Conservation (phyloP, 495 filamentous ascomycete species). For the Penicillium atrosanguineum region DNA sequence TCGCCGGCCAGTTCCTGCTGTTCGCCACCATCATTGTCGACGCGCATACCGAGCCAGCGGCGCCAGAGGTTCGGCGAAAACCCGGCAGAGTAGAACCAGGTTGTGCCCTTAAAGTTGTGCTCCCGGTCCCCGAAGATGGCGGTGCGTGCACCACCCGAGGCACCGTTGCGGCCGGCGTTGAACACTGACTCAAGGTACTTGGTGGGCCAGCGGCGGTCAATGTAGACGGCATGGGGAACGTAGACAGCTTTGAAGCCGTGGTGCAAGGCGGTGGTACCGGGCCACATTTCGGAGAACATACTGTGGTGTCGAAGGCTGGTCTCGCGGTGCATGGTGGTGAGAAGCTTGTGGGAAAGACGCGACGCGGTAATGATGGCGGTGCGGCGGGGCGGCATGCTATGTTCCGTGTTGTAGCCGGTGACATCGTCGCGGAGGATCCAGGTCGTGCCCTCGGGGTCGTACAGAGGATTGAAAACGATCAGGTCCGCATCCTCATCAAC, state of each 20-base stretch:
- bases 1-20: constrained; percentile 73
- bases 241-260: constrained; percentile 96
- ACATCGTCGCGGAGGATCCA: constrained; percentile 87
- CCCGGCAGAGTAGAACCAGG: constrained; percentile 92
- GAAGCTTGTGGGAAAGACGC: constrained; percentile 76
- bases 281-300: constrained; percentile 97
- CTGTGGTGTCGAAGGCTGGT: constrained; percentile 76
- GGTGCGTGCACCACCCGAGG: constrained; percentile 66
- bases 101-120: constrained; percentile 84
- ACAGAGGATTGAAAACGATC: constrained; percentile 90
- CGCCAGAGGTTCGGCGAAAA: constrained; percentile 81
- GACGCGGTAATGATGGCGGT: constrained; percentile 84
- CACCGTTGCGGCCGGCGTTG: constrained; percentile 82
- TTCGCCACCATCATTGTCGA: constrained; percentile 85
- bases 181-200: constrained; percentile 76
- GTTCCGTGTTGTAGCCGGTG: constrained; percentile 77
- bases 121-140: constrained; percentile 82
- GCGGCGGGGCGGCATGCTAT: constrained; percentile 70
- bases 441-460: constrained; percentile 82
- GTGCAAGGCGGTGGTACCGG: constrained; percentile 78
- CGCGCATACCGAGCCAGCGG: constrained; percentile 80
- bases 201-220: constrained; percentile 87
- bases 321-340: constrained; percentile 86
- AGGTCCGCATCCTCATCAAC: constrained; percentile 91
- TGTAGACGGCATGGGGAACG: constrained; percentile 84